Base-by-base conservation (phyloP, 164 flowering plant species). In the Chimonanthus salicifolius region DNA sequence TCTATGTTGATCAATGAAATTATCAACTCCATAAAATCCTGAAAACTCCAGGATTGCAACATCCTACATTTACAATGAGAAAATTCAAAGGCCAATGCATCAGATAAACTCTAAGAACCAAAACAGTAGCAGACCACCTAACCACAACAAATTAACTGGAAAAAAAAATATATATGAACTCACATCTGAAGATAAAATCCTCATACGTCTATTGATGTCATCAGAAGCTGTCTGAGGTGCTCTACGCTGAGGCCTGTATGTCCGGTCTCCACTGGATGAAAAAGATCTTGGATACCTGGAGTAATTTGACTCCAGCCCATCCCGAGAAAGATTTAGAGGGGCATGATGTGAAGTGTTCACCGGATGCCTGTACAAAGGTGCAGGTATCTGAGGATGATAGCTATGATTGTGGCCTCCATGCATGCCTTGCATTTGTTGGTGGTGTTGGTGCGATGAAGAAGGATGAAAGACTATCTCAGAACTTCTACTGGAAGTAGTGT, bases 131-230 rank as follows among this genome's bases (percentile, higher is more conserved):
- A 54, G 16, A 54, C n/a, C 15, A 54, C 15, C 15, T 54, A 54
- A 54, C 15, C 60, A 54, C 15, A 54, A 11, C 10, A 16, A 54
- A 51, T 10, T 16, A 13, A 54, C 60, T 3, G 16, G 15, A 10
- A 10, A 51, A 0, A 51, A 51, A 7, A 10, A 51, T n/a, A 1
- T 0, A 65, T 64, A 49, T 33, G 72, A 54, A 47, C 71, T 78
- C 88, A 92, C 98, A 79, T 89, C 92, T 71, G 77, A 81, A 3
- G 87, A 87, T 1, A 91, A 74, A 72, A 84, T 71, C 79, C 91
- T 88, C 80, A 90, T 71, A 68, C 79, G 84, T 60, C 74, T 71
- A 68, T 76, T 80, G 18, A 72, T 85, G 47, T 80, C 84, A 73
- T 87, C 87, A 21, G 77, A 70, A 67, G 82, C 75, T 69, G 82